Conservation (phyloP, 805 yeast genomes). For the Schizosaccharomyces osmophilus region DNA sequence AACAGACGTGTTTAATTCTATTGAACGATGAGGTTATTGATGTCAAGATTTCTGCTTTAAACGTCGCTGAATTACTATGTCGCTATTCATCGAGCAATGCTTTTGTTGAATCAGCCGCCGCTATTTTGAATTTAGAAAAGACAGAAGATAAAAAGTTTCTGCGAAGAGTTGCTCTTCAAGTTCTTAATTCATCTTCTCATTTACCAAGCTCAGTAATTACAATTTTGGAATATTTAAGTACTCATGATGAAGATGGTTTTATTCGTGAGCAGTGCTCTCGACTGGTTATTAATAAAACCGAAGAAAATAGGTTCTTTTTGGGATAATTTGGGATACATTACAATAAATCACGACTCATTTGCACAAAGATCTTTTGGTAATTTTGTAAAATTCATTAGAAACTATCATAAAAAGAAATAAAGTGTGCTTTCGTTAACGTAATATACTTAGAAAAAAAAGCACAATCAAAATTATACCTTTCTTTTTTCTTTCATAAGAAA, state of each 20-base stretch:
- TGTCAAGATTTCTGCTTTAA: neutral
- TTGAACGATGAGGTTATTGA: neutral
- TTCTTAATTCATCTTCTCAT: neutral
- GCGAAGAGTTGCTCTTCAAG: neutral
- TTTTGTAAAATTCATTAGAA: neutral
- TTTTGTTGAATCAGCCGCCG: neutral
- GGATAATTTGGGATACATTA: neutral
- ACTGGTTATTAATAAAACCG: neutral
- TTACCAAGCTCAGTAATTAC: neutral
- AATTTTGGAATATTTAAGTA: neutral
- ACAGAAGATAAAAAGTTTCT: neutral
- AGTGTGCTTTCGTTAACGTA: too few relatives aligned
- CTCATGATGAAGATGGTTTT: neutral
- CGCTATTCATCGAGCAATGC: neutral
- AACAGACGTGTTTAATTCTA: neutral
- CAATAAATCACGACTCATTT: neutral
- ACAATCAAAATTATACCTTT: neutral
- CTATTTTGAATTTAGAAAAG: neutral
- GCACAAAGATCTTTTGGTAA: neutral
- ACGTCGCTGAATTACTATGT: neutral
- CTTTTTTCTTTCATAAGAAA: too few relatives aligned
- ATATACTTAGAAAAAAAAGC: too few relatives aligned
- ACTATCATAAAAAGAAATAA: neutral
- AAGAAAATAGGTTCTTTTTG: neutral
- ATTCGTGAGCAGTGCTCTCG: neutral